These are phyloP conservation scores for Lippia alba DNA, from an alignment of 305 asterid genomes.

Conservation along the genomic window DNA sequence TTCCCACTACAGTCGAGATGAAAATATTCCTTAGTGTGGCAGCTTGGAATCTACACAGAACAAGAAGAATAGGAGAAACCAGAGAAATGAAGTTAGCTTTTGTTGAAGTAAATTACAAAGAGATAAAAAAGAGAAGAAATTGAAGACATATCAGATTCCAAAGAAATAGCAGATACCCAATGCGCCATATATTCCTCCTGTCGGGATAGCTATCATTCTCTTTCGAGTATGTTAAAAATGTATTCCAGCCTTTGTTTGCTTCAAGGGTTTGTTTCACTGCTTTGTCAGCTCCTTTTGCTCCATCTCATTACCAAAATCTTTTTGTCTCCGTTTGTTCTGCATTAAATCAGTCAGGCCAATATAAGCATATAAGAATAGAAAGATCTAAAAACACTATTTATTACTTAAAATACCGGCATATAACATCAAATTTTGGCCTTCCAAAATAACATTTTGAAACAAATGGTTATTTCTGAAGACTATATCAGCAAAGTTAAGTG, in stretches of 20 bases:
- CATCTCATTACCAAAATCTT: constrained; percentile 56
- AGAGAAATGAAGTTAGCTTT: too few species aligned
- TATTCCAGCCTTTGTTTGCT: constrained; percentile 46
- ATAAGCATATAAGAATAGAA: background rate
- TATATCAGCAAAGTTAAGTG: constrained; percentile 75
- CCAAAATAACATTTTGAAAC: constrained; percentile 56
- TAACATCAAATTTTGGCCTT: constrained; percentile 73
- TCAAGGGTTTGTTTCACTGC: constrained; percentile 26
- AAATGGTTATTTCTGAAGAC: constrained; percentile 52
- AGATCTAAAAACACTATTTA: background rate
- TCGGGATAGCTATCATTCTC: constrained; percentile 64
- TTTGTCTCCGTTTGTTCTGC: constrained; percentile 50
- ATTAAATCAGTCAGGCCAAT: constrained; percentile 1
- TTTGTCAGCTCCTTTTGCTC: constrained; percentile 58
- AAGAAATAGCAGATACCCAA: constrained; percentile 67
- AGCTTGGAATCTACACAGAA: constrained; percentile 49
- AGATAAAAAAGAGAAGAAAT: background rate
- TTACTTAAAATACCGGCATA: constrained; percentile 52
- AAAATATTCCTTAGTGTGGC: constrained; percentile 48
- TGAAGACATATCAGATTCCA: constrained; percentile 54
- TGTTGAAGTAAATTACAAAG: too few species aligned
- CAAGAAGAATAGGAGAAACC: background rate
- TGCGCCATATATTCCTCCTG: constrained; percentile 64
- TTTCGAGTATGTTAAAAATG: constrained; percentile 61
- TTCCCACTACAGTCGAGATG: constrained; percentile 42